Percentiles rank a stretch among this genome's conserved stretches.
Conservation (phyloP, 345 rosid genomes). For the Erucastrum elatum region DNA sequence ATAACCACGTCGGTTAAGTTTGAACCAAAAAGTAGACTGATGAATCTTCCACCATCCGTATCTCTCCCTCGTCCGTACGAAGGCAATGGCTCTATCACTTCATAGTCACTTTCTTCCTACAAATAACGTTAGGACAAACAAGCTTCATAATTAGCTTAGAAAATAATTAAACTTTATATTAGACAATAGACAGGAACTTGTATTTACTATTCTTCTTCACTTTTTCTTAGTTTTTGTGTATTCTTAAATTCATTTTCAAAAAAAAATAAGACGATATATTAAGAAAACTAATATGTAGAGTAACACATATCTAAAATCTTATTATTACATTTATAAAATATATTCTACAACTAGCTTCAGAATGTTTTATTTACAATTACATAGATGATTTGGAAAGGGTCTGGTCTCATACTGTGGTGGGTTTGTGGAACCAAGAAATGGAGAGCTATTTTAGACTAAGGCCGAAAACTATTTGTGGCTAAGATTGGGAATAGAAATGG, state of each 20-base stretch:
- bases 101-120: constrained; percentile 77
- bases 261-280: background rate
- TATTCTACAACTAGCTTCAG: background rate
- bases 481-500: background rate
- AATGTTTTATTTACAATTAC: background rate
- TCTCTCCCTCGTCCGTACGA: constrained; percentile 88
- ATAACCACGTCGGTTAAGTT: constrained; percentile 82
- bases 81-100: constrained; percentile 71
- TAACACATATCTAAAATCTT: too few relatives aligned
- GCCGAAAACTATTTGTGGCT: constrained; percentile 18
- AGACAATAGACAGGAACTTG: too few relatives aligned
- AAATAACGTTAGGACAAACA: background rate
- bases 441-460: background rate
- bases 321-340: too few relatives aligned
- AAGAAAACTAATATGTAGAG: background rate
- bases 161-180: background rate
- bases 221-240: background rate
- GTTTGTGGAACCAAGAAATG: background rate
- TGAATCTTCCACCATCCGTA: constrained; percentile 58
- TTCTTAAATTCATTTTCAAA: background rate
- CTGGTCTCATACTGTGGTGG: too few relatives aligned
- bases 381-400: background rate
- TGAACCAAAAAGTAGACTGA: constrained; percentile 70
- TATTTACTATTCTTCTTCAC: background rate
- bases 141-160: constrained; percentile 3